phyloP scores from a whole-genome alignment of 2,329 filamentous ascomycete species.

The Incumbomyces delicatus region DNA sequence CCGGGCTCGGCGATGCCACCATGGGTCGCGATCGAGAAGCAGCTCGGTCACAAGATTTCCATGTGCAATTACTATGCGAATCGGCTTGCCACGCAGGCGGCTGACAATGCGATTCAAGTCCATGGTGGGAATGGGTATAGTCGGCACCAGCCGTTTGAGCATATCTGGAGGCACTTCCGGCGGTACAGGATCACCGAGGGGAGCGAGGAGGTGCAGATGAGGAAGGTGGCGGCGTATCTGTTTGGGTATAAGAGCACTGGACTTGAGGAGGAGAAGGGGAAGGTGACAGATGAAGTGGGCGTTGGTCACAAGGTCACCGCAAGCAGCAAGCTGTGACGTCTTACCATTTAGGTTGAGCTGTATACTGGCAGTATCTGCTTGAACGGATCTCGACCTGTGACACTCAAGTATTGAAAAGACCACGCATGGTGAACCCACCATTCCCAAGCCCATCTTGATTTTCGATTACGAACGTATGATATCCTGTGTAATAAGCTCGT shows the following conservation, averaged over 20 bases:
- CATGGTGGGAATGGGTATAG: conserved; percentile 52
- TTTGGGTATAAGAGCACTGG: conserved; percentile 39
- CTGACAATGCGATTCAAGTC: conserved; percentile 54
- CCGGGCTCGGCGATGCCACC: conserved; percentile 22
- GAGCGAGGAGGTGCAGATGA: conserved; percentile 57
- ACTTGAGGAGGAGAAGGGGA: conserved; percentile 33
- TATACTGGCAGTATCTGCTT: no score
- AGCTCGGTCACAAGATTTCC: conserved; percentile 51
- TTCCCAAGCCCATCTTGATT: conserved; percentile 21
- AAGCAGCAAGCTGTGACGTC: conserved; percentile 4
- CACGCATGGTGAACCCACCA: conserved; percentile 14
- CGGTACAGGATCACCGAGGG: conserved; percentile 56
- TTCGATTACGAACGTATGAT: conserved; percentile 24
- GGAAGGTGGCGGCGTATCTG: conserved; percentile 52
- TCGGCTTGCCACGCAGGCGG: conserved; percentile 49
- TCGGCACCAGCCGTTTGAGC: conserved; percentile 51
- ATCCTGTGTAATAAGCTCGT: conserved; percentile 26
- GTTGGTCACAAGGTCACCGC: background rate
- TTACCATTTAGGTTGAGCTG: background rate
- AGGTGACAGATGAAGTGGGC: background rate
- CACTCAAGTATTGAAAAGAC: background rate
- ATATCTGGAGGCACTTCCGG: conserved; percentile 56
- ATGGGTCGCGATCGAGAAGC: conserved; percentile 46
- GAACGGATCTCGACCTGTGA: no score
- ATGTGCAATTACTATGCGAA: conserved; percentile 62